Evolutionary conservation across 208 protist genomes (phyloP).

Genomic region (Trypanosoma avium): DNA sequence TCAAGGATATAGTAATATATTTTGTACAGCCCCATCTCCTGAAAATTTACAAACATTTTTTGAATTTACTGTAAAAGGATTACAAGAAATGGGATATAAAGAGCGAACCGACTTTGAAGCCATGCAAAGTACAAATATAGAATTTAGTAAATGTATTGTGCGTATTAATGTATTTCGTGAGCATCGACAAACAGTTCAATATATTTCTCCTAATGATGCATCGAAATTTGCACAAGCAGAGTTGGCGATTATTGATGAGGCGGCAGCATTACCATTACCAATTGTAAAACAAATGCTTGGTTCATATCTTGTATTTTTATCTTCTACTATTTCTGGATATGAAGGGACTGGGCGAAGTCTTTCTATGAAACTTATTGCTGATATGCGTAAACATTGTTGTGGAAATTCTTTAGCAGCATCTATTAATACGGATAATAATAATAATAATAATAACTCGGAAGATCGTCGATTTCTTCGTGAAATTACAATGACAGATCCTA

Average conservation of each 20-base stretch:
- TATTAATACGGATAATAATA: slow-evolving; percentile 1
- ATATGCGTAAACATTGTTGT: slow-evolving; percentile 91
- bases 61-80: slow-evolving; percentile 97
- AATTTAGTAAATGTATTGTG: slow-evolving; percentile 96
- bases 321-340: slow-evolving; percentile 99
- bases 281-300: slow-evolving; percentile 97
- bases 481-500: slow-evolving; percentile 96
- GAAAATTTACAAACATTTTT: slow-evolving; percentile 99
- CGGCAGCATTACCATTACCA: slow-evolving; percentile 99
- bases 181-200: slow-evolving; percentile 99
- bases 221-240: slow-evolving; percentile 95
- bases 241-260: slow-evolving; percentile 99
- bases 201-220: slow-evolving; percentile 93
- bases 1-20: slow-evolving; percentile 99
- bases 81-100: slow-evolving; percentile 95
- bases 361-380: slow-evolving; percentile 99
- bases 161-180: slow-evolving; percentile 97
- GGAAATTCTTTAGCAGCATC: neutral
- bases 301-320: slow-evolving; percentile 98
- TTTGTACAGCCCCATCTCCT: slow-evolving; percentile 98
- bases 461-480: slow-evolving; percentile 90
- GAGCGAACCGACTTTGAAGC: slow-evolving; percentile 98
- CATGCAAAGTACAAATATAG: slow-evolving; percentile 90
- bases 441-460: neutral
- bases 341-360: slow-evolving; percentile 99